Base-by-base conservation (phyloP, 2,329 filamentous ascomycete species). In the Rhytidhysteron rufulum region DNA sequence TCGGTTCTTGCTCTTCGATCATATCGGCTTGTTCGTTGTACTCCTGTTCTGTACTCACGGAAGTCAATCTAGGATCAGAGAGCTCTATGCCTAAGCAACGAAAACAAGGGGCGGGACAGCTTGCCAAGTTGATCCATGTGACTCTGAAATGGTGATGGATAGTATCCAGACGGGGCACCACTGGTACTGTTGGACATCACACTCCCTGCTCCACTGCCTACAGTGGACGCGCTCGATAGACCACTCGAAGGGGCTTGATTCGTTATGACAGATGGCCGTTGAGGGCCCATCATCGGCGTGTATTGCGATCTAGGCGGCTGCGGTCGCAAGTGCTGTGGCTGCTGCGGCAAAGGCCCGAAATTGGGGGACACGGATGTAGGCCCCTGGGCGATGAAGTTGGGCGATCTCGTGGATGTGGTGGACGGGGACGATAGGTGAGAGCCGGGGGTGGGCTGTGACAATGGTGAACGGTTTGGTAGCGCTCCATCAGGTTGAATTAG, bases 91-190 rank as follows among this genome's bases (percentile, higher is more conserved):
- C 49, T 60, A 69, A 55, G 62, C 63, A 57, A 53, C 53, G 57
- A 58, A 55, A 62, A 65, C 65, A 74, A 60, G 67, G 70, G 69
- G 67, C 57, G 73, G 75, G 77, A 67, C 60, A 77, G 75, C 89
- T 86, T 88, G 86, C 91, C 91, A 67, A 97, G 81, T 75, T 95
- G 88, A 68, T 94, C 87, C 68, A 94, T 90, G 66, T 96, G 91
- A 65, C 86, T 93, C 62, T 94, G 88, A 69, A 95, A 96, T 15
- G 87, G 85, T 42, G 88, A 85, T 36, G 86, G 82, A 62, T 95
- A 96, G 68, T 85, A 95, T 39, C 69, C 66, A 15, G 72, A 68
- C 30, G 74, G 64, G 31, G 57, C 63, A 34, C 49, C 54, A 32
- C 45, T 52, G 27, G 53, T 54, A 39, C 58, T 65, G 48, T 55